phyloP scores from a whole-genome alignment of 2,329 filamentous ascomycete species.

The Pestalotiopsis sp. region DNA sequence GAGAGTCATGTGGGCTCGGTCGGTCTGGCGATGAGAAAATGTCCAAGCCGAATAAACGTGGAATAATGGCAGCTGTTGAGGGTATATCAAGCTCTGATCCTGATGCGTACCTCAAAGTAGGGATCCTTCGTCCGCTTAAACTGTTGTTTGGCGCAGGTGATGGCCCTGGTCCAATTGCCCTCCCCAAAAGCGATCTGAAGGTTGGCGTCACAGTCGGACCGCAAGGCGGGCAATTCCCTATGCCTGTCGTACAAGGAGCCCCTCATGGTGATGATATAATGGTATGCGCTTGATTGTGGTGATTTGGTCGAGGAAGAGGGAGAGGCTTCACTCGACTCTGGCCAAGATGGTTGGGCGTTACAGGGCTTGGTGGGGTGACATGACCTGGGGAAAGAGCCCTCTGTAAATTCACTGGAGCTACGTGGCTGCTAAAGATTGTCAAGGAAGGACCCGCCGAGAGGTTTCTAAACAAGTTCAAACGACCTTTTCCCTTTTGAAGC shows the following conservation, averaged over 20 bases:
- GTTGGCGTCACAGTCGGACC: constrained; percentile 36
- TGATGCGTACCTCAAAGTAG: constrained; percentile 54
- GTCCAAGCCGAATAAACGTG: background rate
- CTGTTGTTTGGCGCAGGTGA: constrained; percentile 56
- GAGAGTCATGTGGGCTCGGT: background rate
- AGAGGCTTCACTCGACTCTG: constrained; percentile 23
- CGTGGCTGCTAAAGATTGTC: background rate
- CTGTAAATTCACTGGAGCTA: constrained; percentile 1
- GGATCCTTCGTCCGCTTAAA: constrained; percentile 52
- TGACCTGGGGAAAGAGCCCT: background rate
- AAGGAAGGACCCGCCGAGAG: background rate
- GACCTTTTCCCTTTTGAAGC: background rate
- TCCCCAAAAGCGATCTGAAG: constrained; percentile 59
- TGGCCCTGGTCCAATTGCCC: constrained; percentile 54
- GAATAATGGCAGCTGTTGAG: background rate
- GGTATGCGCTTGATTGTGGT: background rate
- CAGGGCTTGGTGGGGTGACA: constrained; percentile 2
- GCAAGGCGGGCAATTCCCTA: constrained; percentile 16
- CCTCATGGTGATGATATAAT: constrained; percentile 17
- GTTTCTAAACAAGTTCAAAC: background rate
- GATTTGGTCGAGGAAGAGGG: background rate
- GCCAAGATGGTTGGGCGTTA: constrained; percentile 4
- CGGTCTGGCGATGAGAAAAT: background rate
- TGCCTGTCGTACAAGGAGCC: constrained; percentile 8
- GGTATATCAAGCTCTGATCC: background rate